Conservation (phyloP, 306 rosid species). For the Alnus rubra region DNA sequence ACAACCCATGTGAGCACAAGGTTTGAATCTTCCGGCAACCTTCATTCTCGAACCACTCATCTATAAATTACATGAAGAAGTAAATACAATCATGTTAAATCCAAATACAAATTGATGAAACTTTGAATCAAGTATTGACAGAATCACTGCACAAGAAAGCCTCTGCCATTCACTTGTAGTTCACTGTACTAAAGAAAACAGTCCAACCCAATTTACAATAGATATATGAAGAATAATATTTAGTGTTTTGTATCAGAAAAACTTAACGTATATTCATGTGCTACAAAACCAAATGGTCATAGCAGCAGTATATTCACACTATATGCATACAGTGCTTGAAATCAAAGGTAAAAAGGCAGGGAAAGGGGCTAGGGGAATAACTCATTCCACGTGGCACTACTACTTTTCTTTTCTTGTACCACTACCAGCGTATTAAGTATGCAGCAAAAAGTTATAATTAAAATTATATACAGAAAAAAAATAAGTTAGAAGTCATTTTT, state of each 20-base stretch:
- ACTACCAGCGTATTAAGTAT: background rate
- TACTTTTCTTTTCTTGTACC: background rate
- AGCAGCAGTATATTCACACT: no score
- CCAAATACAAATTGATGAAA: slow-evolving; percentile 25
- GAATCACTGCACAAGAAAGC: background rate
- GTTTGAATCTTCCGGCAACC: slow-evolving; percentile 96
- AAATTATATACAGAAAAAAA: background rate
- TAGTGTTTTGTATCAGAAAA: background rate
- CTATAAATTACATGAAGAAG: slow-evolving; percentile 46
- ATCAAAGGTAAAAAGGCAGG: no score
- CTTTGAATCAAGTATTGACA: background rate
- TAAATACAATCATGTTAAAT: slow-evolving; percentile 12
- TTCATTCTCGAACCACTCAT: slow-evolving; percentile 99
- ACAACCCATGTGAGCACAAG: slow-evolving; percentile 94
- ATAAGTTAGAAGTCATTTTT: background rate
- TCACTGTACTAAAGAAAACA: background rate
- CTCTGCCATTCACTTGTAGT: background rate
- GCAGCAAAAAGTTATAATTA: background rate
- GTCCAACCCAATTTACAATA: background rate
- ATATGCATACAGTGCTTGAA: no score
- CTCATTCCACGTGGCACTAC: no score
- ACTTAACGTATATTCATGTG: background rate
- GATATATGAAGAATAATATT: background rate
- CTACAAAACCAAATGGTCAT: background rate
- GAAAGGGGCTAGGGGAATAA: no score